phyloP scores from a whole-genome alignment of 805 yeast genomes.

The Starmerella apis region DNA sequence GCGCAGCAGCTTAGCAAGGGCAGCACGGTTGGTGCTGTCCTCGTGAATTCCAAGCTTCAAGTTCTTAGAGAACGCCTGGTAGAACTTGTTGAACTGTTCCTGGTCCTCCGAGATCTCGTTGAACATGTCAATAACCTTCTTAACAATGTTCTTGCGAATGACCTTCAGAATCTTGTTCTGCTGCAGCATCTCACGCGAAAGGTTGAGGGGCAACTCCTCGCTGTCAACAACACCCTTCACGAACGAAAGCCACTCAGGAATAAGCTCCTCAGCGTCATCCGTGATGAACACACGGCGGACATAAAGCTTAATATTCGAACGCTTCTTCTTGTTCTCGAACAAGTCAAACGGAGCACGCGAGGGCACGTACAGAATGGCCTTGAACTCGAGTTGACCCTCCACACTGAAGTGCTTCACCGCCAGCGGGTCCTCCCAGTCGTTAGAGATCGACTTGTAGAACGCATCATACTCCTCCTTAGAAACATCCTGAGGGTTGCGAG shows the following conservation, averaged over 20 bases:
- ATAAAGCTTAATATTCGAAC: slow-evolving; percentile 94
- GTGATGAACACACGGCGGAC: slow-evolving; percentile 99
- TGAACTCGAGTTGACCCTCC: slow-evolving; percentile 99
- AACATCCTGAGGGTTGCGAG: slow-evolving; percentile 96
- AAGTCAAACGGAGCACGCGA: slow-evolving; percentile 98
- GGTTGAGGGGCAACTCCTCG: slow-evolving; percentile 98
- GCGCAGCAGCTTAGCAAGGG: slow-evolving; percentile 92
- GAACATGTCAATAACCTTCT: slow-evolving; percentile 96
- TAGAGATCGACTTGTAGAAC: slow-evolving; percentile 97
- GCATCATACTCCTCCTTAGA: slow-evolving; percentile 98
- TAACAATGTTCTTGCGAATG: slow-evolving; percentile 96
- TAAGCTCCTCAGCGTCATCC: slow-evolving; percentile 97
- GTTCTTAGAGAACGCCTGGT: slow-evolving; percentile 96
- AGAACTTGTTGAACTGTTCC: slow-evolving; percentile 97
- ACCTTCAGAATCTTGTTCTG: slow-evolving; percentile 99
- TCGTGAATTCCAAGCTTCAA: slow-evolving; percentile 98
- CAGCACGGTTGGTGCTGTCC: slow-evolving; percentile 93
- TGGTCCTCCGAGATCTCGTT: slow-evolving; percentile 98
- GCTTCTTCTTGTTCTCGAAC: slow-evolving; percentile 98
- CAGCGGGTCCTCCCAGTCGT: slow-evolving; percentile 99
- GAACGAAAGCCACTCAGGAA: slow-evolving; percentile 97
- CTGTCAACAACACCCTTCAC: slow-evolving; percentile 99
- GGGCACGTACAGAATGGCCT: slow-evolving; percentile 94
- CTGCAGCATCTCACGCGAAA: slow-evolving; percentile 99
- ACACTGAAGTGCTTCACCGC: slow-evolving; percentile 99